Base-by-base conservation (phyloP, 371 early-diverging fungal species). In the Actinomucor elegans region DNA sequence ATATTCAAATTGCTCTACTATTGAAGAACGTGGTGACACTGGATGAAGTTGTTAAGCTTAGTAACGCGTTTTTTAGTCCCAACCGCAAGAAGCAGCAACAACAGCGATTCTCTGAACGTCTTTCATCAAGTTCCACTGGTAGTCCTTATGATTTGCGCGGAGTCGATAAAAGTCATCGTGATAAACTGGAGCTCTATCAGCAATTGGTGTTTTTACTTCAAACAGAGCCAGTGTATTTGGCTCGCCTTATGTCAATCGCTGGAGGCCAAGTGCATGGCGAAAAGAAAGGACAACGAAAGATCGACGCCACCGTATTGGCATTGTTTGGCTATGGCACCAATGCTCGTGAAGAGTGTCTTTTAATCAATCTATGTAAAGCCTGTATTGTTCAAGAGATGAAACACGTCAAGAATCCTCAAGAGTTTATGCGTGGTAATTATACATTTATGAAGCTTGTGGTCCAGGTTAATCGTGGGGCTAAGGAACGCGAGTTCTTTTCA, bases 241-340 rank as follows among this genome's bases (percentile, higher is more conserved):
- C 94, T 11, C 81, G 84, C n/a, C 68, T 99, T 36, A 83, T 99
- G 81, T 90, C 89, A 12, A 74, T 85, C 34, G 72, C 92, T 54
- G 91, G 90, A 56, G 77, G 77, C 3, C 67, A 80, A 26, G 71
- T 62, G 65, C 78, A 66, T 64, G 83, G 63, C 9, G 69, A 67
- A 12, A 52, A 48, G 11, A 66, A 60, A 17, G 66, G 66, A 2
- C 61, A 66, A 12, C 82, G 79, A 36, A 88, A 96, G 47, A 84
- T 97, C 34, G 96, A 96, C 59, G 81, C 90, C 3, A 90, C 92
- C 0, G 91, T 97, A 0, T 65, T 99, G 41, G 88, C 96, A 8
- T 65, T 99, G 46, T 99, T 92, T 72, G 96, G 97, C 2, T 95
- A 93, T 71, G 98, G 94, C 1, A 96, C 97, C 55, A 94, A 96